These are phyloP conservation scores for Canna indica DNA, from an alignment of 176 grass and related monocot species.

Conservation along the genomic window DNA sequence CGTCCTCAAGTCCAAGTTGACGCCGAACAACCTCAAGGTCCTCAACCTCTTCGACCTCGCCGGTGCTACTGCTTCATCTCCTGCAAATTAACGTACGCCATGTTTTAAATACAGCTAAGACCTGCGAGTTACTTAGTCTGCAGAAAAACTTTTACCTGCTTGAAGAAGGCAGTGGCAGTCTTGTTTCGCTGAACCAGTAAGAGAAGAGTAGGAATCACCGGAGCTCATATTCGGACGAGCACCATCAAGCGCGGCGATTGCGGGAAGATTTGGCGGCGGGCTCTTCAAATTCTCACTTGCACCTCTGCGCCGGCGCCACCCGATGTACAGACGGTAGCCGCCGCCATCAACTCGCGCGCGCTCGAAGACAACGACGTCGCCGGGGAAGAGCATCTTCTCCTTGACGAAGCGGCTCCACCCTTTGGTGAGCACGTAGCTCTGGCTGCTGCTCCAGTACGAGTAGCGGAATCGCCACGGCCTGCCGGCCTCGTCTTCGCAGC, in stretches of 20 bases:
- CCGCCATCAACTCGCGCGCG: slow-evolving; percentile 13
- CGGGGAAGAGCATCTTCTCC: slow-evolving; percentile 76
- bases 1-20: slow-evolving; percentile 73
- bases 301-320: slow-evolving; percentile 8
- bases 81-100: background rate
- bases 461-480: slow-evolving; percentile 83
- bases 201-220: slow-evolving; percentile 31
- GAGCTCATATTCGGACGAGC: slow-evolving; percentile 51
- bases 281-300: background rate
- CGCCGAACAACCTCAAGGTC: slow-evolving; percentile 68
- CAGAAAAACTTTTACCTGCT: slow-evolving; percentile 38
- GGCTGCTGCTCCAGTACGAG: slow-evolving; percentile 97
- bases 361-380: slow-evolving; percentile 46
- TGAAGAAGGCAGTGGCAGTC: slow-evolving; percentile 36
- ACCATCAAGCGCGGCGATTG: slow-evolving; percentile 17
- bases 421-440: slow-evolving; percentile 96
- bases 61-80: slow-evolving; percentile 19
- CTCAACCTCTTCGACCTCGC: slow-evolving; percentile 24
- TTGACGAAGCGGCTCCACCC: slow-evolving; percentile 97
- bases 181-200: slow-evolving; percentile 28
- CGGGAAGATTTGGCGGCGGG: background rate
- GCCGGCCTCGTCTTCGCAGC: slow-evolving; percentile 72
- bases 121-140: slow-evolving; percentile 29
- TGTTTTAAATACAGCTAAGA: background rate
- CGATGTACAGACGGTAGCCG: background rate